phyloP scores from a whole-genome alignment of 1,284 basidiomycete genomes.

The Trichosporon faecale region DNA sequence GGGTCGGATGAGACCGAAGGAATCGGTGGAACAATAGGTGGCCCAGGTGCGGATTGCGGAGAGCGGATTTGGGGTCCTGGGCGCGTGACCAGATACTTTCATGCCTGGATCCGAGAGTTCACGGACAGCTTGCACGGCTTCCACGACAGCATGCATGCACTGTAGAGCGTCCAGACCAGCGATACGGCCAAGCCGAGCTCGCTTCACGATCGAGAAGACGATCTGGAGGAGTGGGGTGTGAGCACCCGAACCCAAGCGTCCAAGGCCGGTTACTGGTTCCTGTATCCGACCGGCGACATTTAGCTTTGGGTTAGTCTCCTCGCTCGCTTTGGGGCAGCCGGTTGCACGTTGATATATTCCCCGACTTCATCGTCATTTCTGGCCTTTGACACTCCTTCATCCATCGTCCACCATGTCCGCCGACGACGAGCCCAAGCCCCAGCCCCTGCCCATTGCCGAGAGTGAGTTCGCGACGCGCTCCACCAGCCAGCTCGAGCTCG shows the following conservation, averaged over 20 bases:
- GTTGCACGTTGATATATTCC: neutral
- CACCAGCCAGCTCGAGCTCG: neutral
- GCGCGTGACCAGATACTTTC: neutral
- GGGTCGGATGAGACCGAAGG: neutral
- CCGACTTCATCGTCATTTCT: neutral
- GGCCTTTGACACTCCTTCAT: neutral
- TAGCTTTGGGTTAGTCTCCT: conserved; percentile 1
- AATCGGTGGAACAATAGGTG: neutral
- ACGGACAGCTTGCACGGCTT: neutral
- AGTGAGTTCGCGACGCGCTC: conserved; percentile 1
- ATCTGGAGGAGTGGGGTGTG: neutral
- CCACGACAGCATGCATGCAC: neutral
- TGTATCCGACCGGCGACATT: neutral
- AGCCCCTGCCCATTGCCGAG: conserved; percentile 13
- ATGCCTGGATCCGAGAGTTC: neutral
- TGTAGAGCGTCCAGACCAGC: neutral
- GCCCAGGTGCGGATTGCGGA: neutral
- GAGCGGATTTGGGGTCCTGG: neutral
- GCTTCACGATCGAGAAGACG: neutral
- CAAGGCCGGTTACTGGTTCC: neutral
- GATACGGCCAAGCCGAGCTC: neutral
- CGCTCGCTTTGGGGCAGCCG: neutral
- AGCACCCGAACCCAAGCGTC: neutral
- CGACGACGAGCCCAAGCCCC: neutral
- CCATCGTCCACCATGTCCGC: neutral